These are phyloP conservation scores for Sclerotinia minor DNA, from an alignment of 2,329 filamentous ascomycete genomes.

Conservation along the genomic window DNA sequence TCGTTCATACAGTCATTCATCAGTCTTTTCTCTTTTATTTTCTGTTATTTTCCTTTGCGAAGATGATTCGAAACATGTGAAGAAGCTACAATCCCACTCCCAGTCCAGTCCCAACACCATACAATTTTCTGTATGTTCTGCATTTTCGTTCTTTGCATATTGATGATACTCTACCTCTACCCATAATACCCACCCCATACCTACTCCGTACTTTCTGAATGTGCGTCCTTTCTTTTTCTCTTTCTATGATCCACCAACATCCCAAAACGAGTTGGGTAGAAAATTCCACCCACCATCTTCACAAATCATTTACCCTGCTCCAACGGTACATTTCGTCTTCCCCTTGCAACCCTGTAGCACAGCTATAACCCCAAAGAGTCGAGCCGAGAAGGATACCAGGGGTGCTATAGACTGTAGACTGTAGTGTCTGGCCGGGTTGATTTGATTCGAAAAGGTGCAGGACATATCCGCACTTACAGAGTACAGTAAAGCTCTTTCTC, in stretches of 20 bases:
- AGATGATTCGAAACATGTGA: no score
- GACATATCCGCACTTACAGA: conserved; percentile 4
- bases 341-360: conserved; percentile 11
- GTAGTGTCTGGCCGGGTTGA: not conserved
- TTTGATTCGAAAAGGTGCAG: conserved; percentile 5
- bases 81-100: not conserved
- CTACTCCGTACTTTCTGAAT: not conserved
- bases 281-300: conserved; percentile 1
- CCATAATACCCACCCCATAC: not conserved
- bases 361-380: conserved; percentile 10
- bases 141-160: conserved; percentile 6
- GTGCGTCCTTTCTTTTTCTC: not conserved
- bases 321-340: conserved; percentile 1
- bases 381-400: not conserved
- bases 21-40: not conserved
- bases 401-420: no score
- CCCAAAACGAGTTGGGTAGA: not conserved
- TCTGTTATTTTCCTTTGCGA: not conserved
- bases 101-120: not conserved
- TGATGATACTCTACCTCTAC: not conserved
- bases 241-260: conserved; percentile 1
- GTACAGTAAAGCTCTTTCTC: not conserved
- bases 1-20: no score
- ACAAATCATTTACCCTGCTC: conserved; percentile 9
- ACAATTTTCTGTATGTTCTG: not conserved